Evolutionary conservation across 805 yeast genomes (phyloP).

Genomic region (Zygosaccharomyces kombuchaensis): DNA sequence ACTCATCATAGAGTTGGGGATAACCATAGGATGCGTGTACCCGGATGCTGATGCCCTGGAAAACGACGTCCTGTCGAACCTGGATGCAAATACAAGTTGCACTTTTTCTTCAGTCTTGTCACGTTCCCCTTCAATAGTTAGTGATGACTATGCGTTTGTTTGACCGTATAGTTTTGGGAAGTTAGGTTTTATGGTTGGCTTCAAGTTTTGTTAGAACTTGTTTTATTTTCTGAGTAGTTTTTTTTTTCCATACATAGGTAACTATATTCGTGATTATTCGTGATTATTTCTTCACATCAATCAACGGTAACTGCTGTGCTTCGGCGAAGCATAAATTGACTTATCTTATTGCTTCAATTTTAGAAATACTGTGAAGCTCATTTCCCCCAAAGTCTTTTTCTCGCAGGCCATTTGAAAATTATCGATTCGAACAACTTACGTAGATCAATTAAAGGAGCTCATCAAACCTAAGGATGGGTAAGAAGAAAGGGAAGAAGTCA

Average conservation of each 20-base stretch:
- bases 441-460: conserved; percentile 2
- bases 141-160: not conserved
- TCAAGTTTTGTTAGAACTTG: not conserved
- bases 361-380: not conserved
- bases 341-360: not conserved
- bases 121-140: not conserved
- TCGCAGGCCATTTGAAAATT: not conserved
- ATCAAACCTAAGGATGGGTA: conserved; percentile 5
- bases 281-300: too few relatives aligned
- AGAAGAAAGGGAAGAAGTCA: conserved; percentile 9
- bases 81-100: not conserved
- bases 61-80: conserved; percentile 8
- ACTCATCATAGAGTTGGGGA: conserved; percentile 55
- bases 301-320: not conserved
- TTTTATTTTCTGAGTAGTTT: not conserved
- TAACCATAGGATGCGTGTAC: conserved; percentile 52
- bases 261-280: not conserved
- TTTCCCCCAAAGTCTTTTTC: not conserved
- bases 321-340: not conserved
- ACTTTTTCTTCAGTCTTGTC: conserved; percentile 20
- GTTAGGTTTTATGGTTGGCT: not conserved
- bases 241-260: not conserved
- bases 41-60: conserved; percentile 22
- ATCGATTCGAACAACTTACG: not conserved
- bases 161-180: not conserved